phyloP scores from a whole-genome alignment of 2,329 filamentous ascomycete genomes.

The Microdochium bolleyi region DNA sequence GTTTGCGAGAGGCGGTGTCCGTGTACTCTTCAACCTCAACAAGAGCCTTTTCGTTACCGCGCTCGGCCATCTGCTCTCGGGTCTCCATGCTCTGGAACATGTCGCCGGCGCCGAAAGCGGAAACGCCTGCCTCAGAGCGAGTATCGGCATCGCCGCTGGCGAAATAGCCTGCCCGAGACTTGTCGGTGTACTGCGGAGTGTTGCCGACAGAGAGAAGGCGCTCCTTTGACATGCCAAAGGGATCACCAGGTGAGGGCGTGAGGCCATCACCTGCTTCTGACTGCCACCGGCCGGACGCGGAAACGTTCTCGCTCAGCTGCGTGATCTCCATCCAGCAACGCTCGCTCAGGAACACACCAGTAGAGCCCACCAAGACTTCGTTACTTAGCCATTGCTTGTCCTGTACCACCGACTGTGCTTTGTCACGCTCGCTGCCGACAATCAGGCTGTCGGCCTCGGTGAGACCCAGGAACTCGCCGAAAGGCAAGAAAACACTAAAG shows the following conservation, averaged over 20 bases:
- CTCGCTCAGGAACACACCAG: conserved; percentile 92
- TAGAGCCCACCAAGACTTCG: conserved; percentile 83
- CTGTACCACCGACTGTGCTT: conserved; percentile 83
- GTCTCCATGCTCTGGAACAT: conserved; percentile 98
- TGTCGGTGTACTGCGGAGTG: conserved; percentile 63
- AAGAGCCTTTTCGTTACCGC: conserved; percentile 83
- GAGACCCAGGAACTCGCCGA: conserved; percentile 88
- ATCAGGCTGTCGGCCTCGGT: conserved; percentile 77
- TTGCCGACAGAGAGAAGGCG: conserved; percentile 43
- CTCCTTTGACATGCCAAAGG: conserved; percentile 57
- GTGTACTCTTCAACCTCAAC: conserved; percentile 82
- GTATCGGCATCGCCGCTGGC: conserved; percentile 69
- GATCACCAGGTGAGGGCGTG: conserved; percentile 47
- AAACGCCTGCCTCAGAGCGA: conserved; percentile 84
- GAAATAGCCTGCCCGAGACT: conserved; percentile 73
- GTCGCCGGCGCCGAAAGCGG: conserved; percentile 85
- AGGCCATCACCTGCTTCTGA: conserved; percentile 58
- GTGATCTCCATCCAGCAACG: conserved; percentile 90
- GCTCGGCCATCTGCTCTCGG: conserved; percentile 88
- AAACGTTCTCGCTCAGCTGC: conserved; percentile 58
- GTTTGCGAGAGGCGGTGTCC: conserved; percentile 72
- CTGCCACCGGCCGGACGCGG: conserved; percentile 43
- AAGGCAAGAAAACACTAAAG: conserved; percentile 92
- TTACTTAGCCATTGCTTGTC: conserved; percentile 89
- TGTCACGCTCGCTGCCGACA: conserved; percentile 87